Evolutionary conservation across 73 alveolate genomes (phyloP).

Genomic region (Diophrys sp.): DNA sequence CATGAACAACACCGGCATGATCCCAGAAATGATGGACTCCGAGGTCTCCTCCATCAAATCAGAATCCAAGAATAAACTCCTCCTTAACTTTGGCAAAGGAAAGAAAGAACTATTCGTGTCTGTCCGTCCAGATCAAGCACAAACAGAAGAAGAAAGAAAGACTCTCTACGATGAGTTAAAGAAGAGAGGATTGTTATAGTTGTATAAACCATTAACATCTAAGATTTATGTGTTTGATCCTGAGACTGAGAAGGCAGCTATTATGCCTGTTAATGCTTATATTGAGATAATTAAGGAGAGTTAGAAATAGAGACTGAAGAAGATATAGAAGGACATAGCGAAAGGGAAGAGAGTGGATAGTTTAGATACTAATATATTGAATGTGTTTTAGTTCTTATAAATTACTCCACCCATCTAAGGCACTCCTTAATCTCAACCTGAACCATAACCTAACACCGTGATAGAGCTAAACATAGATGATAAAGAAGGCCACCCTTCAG

Average conservation of each 20-base stretch:
- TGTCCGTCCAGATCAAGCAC: background rate
- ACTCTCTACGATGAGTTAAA: background rate
- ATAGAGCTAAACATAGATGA: background rate
- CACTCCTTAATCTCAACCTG: too few relatives aligned
- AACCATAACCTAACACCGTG: background rate
- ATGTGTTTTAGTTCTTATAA: too few relatives aligned
- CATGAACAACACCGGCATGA: background rate
- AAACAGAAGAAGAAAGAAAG: background rate
- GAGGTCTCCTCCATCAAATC: background rate
- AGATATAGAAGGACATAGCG: background rate
- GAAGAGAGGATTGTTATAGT: background rate
- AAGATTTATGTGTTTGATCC: background rate
- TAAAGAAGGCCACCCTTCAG: background rate
- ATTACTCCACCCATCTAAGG: conserved; percentile 1
- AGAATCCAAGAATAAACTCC: background rate
- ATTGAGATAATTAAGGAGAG: background rate
- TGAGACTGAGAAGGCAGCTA: background rate
- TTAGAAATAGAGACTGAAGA: background rate
- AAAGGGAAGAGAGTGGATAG: background rate
- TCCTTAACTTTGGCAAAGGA: background rate
- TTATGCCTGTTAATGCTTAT: background rate
- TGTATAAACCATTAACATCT: background rate
- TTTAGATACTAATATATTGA: background rate
- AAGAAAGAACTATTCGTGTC: background rate
- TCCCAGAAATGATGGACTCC: background rate